Conservation (phyloP, 2,329 filamentous ascomycete species). For the Venturia effusa region DNA sequence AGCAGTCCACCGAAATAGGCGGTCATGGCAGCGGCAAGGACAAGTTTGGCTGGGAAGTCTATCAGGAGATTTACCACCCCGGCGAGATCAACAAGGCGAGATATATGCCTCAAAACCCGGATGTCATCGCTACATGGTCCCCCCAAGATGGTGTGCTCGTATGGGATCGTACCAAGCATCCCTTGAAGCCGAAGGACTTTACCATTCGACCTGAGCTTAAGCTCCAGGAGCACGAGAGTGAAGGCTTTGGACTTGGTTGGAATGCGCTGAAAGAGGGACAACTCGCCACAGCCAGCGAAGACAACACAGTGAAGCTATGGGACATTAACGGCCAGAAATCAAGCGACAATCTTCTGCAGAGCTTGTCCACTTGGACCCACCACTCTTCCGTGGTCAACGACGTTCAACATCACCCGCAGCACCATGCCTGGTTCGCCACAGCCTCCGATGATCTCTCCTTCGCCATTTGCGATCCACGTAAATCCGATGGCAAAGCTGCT, state of each 20-base stretch:
- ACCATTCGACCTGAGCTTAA: slow-evolving; percentile 73
- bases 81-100: slow-evolving; percentile 97
- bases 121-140: slow-evolving; percentile 89
- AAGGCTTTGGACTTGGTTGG: slow-evolving; percentile 92
- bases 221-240: slow-evolving; percentile 71
- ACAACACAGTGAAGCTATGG: slow-evolving; percentile 87
- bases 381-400: slow-evolving; percentile 92
- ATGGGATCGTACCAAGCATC: slow-evolving; percentile 93
- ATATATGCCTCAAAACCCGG: slow-evolving; percentile 94
- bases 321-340: slow-evolving; percentile 26
- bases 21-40: slow-evolving; percentile 74
- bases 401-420: slow-evolving; percentile 86
- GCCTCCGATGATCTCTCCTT: slow-evolving; percentile 93
- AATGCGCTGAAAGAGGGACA: slow-evolving; percentile 73
- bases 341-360: not conserved
- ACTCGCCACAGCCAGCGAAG: slow-evolving; percentile 83
- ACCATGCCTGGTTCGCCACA: slow-evolving; percentile 70
- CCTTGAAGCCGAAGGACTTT: slow-evolving; percentile 57
- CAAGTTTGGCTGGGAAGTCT: slow-evolving; percentile 77
- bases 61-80: slow-evolving; percentile 93
- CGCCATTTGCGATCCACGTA: slow-evolving; percentile 81
- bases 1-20: slow-evolving; percentile 84
- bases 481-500: slow-evolving; percentile 52
- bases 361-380: slow-evolving; percentile 57
- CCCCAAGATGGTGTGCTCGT: slow-evolving; percentile 80